Conservation (phyloP, 2,329 filamentous ascomycete genomes). For the Alternaria sp. region DNA sequence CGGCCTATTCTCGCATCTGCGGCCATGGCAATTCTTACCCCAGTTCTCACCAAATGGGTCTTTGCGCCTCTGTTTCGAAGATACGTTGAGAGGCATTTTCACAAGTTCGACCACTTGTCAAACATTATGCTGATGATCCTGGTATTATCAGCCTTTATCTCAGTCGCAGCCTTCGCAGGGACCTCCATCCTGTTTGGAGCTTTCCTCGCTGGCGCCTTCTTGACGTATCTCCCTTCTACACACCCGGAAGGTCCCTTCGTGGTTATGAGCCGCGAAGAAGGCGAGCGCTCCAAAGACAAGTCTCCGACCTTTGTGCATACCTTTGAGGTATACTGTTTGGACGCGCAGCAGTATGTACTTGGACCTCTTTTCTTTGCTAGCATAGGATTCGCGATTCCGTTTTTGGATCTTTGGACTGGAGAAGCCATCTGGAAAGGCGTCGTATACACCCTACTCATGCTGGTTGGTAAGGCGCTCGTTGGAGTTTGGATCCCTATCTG, state of each 20-base stretch:
- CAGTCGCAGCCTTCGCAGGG: conserved; percentile 36
- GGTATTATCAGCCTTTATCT: conserved; percentile 35
- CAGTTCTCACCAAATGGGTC: conserved; percentile 40
- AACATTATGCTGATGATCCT: conserved; percentile 38
- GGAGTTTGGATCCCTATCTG: conserved; percentile 17
- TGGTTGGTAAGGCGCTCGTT: conserved; percentile 21
- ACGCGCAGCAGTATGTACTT: conserved; percentile 50
- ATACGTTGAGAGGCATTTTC: conserved; percentile 24
- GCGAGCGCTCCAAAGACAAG: conserved; percentile 33
- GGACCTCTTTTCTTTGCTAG: conserved; percentile 40
- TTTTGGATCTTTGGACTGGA: conserved; percentile 37
- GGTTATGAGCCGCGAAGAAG: conserved; percentile 31
- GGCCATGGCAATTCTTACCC: conserved; percentile 27
- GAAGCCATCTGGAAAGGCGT: conserved; percentile 37
- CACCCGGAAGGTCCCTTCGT: conserved; percentile 28
- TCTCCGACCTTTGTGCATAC: conserved; percentile 39
- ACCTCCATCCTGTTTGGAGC: conserved; percentile 40
- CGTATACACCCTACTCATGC: conserved; percentile 37
- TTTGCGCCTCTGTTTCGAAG: conserved; percentile 42
- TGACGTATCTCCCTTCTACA: conserved; percentile 37
- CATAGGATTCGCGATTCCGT: conserved; percentile 40
- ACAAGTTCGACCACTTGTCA: conserved; percentile 29
- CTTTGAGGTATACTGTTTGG: conserved; percentile 53
- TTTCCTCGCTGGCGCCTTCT: conserved; percentile 38
- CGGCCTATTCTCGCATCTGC: conserved; percentile 36